Base-by-base conservation (phyloP, 176 grass and related monocot genomes). In the Triticum dicoccoides region DNA sequence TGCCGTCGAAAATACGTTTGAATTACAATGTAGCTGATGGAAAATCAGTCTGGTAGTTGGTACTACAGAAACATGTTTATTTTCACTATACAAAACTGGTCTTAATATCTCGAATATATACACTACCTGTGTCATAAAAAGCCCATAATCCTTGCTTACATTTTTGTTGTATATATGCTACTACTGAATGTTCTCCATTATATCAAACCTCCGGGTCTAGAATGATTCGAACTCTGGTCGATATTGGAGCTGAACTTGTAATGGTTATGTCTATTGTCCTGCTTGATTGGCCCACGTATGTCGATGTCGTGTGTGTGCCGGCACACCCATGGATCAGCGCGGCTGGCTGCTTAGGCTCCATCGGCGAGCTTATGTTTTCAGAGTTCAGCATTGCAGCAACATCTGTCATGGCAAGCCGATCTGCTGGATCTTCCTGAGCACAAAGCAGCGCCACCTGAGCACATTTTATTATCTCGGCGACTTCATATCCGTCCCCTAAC, bases 221-320 rank as follows among this genome's bases (percentile, higher is more conserved):
- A 82, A 87, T 78, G 80, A 90, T 86, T 10, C 33, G 73, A 29
- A 90, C 56, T 56, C 73, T 86, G 56, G 80, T 86, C 49, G 84
- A 56, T 18, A 79, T n/a, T 9, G 84, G 79, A 65, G 65, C 65
- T 24, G 84, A 90, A 64, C 65, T 86, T 1, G 84, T 87, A 27
- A 90, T 83, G 8, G 56, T 79, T 73, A 90, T 79, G 33, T 87
- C 84, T n/a, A 90, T 73, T 45, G 89, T 90, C 73, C 74, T 87
- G 51, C 84, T 82, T 64, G 84, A 70, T n/a, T 86, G 84, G 15
- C 52, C 42, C n/a, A 39, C 29, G 56, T 2, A 52, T 63, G 63
- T 65, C 0, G 65, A 42, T 24, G 61, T 11, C 42, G 3, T 51
- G 29, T 65, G 24, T 39, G 5, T 4, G 10, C 4, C 8, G 32